These are phyloP conservation scores for Solanum appendiculatum DNA, from an alignment of 257 asterid genomes.

Conservation along the genomic window DNA sequence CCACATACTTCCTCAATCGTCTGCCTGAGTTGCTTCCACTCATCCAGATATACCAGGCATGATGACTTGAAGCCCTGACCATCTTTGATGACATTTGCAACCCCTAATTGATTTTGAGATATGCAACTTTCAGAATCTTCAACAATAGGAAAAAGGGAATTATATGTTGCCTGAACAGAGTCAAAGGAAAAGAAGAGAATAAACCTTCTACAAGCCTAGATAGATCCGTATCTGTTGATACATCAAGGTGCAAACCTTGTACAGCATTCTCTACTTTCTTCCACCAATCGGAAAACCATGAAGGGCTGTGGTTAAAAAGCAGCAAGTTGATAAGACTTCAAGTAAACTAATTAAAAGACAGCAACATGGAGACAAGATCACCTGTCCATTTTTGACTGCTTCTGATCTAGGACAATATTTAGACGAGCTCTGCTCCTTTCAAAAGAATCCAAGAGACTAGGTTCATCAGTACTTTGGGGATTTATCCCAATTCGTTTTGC, in stretches of 20 bases:
- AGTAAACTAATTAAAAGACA: neutral
- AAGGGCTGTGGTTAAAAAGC: conserved; percentile 27
- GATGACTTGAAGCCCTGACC: conserved; percentile 26
- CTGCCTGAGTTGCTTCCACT: conserved; percentile 41
- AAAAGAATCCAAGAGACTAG: conserved; percentile 26
- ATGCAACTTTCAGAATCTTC: neutral
- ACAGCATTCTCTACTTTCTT: conserved; percentile 25
- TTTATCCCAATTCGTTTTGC: conserved; percentile 23
- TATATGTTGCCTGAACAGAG: neutral
- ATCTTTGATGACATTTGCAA: conserved; percentile 19
- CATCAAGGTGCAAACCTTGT: conserved; percentile 8
- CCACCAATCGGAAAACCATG: conserved; percentile 54
- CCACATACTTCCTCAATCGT: conserved; percentile 36
- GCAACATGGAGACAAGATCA: conserved; percentile 2
- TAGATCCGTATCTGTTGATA: conserved; percentile 16
- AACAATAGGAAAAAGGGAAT: neutral
- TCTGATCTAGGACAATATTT: conserved; percentile 30
- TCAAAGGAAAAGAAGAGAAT: neutral
- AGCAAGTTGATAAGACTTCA: neutral
- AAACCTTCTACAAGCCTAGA: conserved; percentile 15
- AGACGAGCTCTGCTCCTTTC: conserved; percentile 43
- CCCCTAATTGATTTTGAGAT: conserved; percentile 32
- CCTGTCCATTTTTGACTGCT: conserved; percentile 45
- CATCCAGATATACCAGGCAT: conserved; percentile 31
- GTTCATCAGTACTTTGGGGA: conserved; percentile 18